These are phyloP conservation scores for Elaeagnus macrophylla DNA, from an alignment of 306 rosid species.

Conservation along the genomic window DNA sequence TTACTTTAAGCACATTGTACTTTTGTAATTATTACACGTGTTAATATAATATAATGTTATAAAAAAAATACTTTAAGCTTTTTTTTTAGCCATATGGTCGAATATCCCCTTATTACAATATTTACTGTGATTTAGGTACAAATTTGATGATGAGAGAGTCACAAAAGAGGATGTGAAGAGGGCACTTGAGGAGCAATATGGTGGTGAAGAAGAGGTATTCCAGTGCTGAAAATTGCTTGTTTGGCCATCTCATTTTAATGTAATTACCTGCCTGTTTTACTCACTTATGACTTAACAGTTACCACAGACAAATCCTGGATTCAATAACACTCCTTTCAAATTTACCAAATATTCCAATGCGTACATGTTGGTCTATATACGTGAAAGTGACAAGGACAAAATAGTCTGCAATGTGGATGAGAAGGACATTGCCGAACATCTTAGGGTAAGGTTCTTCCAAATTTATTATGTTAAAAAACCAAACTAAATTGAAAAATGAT, in stretches of 20 bases:
- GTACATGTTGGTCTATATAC: constrained; percentile 90
- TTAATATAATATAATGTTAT: too few species aligned
- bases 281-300: constrained; percentile 37
- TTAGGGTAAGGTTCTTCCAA: constrained; percentile 41
- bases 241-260: neutral
- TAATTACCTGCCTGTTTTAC: constrained; percentile 6
- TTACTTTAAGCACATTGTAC: too few species aligned
- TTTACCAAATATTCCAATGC: constrained; percentile 89
- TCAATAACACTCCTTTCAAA: constrained; percentile 77
- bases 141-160: constrained; percentile 90
- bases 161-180: constrained; percentile 79
- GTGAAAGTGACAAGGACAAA: constrained; percentile 82
- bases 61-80: too few species aligned
- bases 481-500: too few species aligned
- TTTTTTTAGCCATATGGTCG: too few species aligned
- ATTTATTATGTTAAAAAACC: neutral
- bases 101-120: too few species aligned
- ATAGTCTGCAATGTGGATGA: constrained; percentile 82
- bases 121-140: constrained; percentile 41
- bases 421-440: constrained; percentile 78
- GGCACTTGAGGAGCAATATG: constrained; percentile 89
- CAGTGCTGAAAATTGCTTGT: neutral
- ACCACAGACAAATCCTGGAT: constrained; percentile 81
- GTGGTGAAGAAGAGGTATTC: constrained; percentile 89
- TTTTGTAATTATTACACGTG: too few species aligned